A percentile compares a stretch with the other conserved stretches of the same genome.
These are phyloP conservation scores for Knoxdaviesia proteae DNA, from an alignment of 2,329 filamentous ascomycete genomes.

Conservation along the genomic window DNA sequence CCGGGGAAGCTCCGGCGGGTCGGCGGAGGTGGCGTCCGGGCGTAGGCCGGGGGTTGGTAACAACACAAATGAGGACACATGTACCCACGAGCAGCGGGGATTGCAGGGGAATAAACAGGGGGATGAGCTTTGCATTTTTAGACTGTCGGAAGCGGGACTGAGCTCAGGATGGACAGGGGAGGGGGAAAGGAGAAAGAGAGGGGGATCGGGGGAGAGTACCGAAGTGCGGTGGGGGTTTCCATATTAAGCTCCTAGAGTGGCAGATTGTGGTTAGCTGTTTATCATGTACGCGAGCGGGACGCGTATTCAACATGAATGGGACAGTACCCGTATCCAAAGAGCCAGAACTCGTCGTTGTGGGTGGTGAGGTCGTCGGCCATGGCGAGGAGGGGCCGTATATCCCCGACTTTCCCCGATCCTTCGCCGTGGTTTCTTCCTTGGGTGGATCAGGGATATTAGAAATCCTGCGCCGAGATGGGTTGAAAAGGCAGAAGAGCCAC, in stretches of 20 bases:
- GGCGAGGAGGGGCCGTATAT: slow-evolving; percentile 2
- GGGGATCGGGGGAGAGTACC: slow-evolving; percentile 34
- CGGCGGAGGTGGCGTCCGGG: too few species aligned
- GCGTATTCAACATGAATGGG: neutral
- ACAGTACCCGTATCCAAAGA: slow-evolving; percentile 84
- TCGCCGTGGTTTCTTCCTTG: neutral
- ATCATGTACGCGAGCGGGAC: neutral
- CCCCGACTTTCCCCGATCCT: neutral
- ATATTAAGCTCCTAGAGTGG: slow-evolving; percentile 57
- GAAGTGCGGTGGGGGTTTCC: slow-evolving; percentile 92
- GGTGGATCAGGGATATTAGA: too few species aligned
- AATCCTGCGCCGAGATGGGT: too few species aligned
- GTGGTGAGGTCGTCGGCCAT: slow-evolving; percentile 16
- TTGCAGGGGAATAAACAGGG: too few species aligned
- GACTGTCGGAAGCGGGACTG: neutral
- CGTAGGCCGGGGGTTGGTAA: too few species aligned
- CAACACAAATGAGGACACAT: too few species aligned
- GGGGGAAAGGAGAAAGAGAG: neutral
- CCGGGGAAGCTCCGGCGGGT: too few species aligned
- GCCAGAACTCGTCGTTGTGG: slow-evolving; percentile 56
- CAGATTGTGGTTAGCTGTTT: neutral
- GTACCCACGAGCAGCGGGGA: too few species aligned
- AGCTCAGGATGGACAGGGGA: slow-evolving; percentile 1
- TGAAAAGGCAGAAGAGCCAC: too few species aligned
- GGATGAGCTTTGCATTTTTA: too few species aligned